A percentile compares a stretch with the other conserved stretches of the same genome.
Conservation (phyloP, 2,329 filamentous ascomycete species). For the Lecanoromycetidae sp. region DNA sequence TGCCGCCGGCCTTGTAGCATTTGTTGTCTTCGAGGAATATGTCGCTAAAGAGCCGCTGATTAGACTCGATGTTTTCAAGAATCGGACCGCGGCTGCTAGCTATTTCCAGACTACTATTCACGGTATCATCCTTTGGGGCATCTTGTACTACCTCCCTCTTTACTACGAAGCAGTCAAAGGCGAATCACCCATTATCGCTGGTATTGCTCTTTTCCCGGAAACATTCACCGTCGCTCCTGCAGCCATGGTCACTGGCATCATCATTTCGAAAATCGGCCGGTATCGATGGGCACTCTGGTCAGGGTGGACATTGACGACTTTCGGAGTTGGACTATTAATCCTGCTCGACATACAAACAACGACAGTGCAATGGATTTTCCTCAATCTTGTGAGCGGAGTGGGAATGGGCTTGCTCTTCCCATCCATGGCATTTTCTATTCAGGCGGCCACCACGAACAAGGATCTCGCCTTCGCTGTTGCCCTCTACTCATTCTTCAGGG, state of each 20-base stretch:
- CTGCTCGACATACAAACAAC: conserved; percentile 18
- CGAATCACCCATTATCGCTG: conserved; percentile 31
- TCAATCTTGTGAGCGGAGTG: conserved; percentile 37
- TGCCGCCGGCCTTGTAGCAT: conserved; percentile 34
- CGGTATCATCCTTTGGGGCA: conserved; percentile 39
- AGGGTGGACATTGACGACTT: conserved; percentile 19
- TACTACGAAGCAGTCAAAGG: conserved; percentile 30
- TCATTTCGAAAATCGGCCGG: conserved; percentile 19
- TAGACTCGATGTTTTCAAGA: conserved; percentile 17
- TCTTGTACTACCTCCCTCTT: conserved; percentile 38
- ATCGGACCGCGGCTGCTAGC: conserved; percentile 20
- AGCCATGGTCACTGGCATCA: conserved; percentile 20
- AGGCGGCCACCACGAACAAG: conserved; percentile 45
- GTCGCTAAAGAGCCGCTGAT: conserved; percentile 33
- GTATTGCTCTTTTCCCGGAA: conserved; percentile 24
- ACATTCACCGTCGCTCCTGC: conserved; percentile 23
- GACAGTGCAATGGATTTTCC: conserved; percentile 18
- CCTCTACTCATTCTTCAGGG: conserved; percentile 56
- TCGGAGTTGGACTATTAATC: conserved; percentile 24
- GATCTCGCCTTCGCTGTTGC: conserved; percentile 50
- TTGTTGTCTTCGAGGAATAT: conserved; percentile 39
- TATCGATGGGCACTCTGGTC: conserved; percentile 23
- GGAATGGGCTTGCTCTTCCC: conserved; percentile 56
- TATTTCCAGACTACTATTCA: conserved; percentile 42
- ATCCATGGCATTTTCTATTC: conserved; percentile 49